Evolutionary conservation across 2,329 filamentous ascomycete genomes (phyloP).

Genomic region (Chaetothyriales sp.): DNA sequence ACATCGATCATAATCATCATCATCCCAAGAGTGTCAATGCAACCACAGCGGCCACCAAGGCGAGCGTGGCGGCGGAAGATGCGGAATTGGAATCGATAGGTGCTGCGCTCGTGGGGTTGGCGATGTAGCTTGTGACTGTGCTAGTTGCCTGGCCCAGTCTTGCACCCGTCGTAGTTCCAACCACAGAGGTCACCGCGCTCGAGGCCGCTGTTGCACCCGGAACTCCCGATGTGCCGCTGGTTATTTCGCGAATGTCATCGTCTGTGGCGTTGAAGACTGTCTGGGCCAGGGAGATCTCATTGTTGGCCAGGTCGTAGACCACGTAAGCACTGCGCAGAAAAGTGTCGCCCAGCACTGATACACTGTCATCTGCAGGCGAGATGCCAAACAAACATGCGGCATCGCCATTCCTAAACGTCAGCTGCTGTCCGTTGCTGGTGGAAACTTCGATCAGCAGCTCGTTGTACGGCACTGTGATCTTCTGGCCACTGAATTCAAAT

Average conservation of each 20-base stretch:
- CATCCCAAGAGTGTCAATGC: not conserved
- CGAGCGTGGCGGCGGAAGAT: constrained; percentile 2
- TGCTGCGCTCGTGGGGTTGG: constrained; percentile 2
- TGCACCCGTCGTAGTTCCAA: constrained; percentile 9
- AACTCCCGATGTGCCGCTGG: constrained; percentile 32
- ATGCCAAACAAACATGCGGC: constrained; percentile 35
- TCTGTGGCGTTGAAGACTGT: constrained; percentile 44
- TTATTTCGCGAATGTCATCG: constrained; percentile 39
- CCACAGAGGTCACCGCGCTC: constrained; percentile 13
- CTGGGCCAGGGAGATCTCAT: constrained; percentile 46
- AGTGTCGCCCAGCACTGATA: constrained; percentile 43
- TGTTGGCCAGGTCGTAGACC: constrained; percentile 45
- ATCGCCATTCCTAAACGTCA: constrained; percentile 22
- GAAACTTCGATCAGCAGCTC: constrained; percentile 42
- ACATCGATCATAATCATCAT: not conserved
- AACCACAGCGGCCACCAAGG: constrained; percentile 3
- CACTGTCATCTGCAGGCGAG: constrained; percentile 31
- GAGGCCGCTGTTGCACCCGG: constrained; percentile 33
- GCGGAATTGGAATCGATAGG: constrained; percentile 2
- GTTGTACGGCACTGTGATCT: constrained; percentile 38
- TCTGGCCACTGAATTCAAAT: constrained; percentile 40
- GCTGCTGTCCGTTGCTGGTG: constrained; percentile 22
- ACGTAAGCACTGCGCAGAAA: constrained; percentile 49
- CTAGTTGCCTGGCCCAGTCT: constrained; percentile 6
- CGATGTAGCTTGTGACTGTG: constrained; percentile 2